Conservation (phyloP, 768 basidiomycete genomes). For the Pleurotus tuoliensis region DNA sequence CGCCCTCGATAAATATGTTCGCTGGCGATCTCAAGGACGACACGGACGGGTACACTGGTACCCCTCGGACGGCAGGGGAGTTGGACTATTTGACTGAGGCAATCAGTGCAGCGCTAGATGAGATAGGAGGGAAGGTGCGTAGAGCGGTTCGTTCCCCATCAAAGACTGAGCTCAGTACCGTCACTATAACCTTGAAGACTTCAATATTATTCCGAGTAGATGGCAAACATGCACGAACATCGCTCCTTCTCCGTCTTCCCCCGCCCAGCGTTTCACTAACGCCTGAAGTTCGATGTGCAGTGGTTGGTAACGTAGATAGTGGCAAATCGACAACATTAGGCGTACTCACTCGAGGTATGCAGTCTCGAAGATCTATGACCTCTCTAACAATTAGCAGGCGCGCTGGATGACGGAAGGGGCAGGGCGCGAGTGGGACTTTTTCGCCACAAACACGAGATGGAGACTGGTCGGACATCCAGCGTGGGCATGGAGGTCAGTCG, state of each 20-base stretch:
- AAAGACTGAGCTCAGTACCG: neutral
- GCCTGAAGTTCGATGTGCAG: conserved; percentile 93
- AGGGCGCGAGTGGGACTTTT: conserved; percentile 86
- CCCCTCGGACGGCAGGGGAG: conserved; percentile 45
- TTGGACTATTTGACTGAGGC: conserved; percentile 40
- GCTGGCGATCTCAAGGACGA: conserved; percentile 45
- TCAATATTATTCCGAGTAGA: conserved; percentile 1
- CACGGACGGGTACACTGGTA: conserved; percentile 54
- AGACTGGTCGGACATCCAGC: conserved; percentile 91
- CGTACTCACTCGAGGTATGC: conserved; percentile 85
- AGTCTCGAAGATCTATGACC: neutral
- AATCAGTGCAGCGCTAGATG: conserved; percentile 55
- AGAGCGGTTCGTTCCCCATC: neutral
- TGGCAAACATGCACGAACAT: conserved; percentile 47
- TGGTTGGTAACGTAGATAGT: conserved; percentile 92
- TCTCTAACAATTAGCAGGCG: conserved; percentile 36
- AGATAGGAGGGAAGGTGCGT: conserved; percentile 75
- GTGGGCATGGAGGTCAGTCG: conserved; percentile 92
- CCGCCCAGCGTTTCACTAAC: conserved; percentile 71
- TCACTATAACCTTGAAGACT: neutral
- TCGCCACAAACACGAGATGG: conserved; percentile 96
- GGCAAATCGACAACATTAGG: conserved; percentile 95
- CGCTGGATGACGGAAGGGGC: conserved; percentile 78
- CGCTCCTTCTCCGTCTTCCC: conserved; percentile 68
- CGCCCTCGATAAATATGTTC: conserved; percentile 54